A percentile compares a stretch with the other conserved stretches of the same genome.
Conservation (phyloP, 352 stramenopile species). For the Lagenidium giganteum region DNA sequence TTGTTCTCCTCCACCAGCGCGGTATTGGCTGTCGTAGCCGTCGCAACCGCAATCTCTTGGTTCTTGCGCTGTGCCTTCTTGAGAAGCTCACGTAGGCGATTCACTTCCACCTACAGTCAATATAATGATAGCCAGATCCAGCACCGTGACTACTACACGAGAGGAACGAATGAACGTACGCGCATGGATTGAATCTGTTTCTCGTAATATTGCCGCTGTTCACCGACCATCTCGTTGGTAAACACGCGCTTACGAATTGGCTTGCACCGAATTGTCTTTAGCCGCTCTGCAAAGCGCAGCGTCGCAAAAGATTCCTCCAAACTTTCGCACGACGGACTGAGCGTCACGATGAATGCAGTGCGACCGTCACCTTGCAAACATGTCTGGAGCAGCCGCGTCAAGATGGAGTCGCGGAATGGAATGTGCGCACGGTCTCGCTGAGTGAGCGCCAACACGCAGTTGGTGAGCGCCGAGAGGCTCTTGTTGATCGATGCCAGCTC, state of each 20-base stretch:
- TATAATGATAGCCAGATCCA: background rate
- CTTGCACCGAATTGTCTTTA: constrained; percentile 48
- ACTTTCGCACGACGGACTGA: constrained; percentile 45
- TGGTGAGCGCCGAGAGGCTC: constrained; percentile 66
- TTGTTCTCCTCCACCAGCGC: constrained; percentile 63
- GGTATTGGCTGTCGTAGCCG: constrained; percentile 22
- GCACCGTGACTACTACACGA: background rate
- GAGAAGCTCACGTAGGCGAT: constrained; percentile 38
- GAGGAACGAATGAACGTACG: constrained; percentile 17
- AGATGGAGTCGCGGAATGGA: constrained; percentile 61
- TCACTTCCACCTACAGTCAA: constrained; percentile 40
- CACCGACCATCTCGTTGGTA: constrained; percentile 39
- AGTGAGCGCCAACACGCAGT: constrained; percentile 66
- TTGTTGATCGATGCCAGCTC: constrained; percentile 72
- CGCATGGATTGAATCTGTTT: constrained; percentile 67
- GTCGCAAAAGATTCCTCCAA: constrained; percentile 70
- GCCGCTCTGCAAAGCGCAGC: constrained; percentile 59
- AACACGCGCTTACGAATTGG: constrained; percentile 49
- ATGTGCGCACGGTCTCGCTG: constrained; percentile 48
- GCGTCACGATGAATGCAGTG: constrained; percentile 63
- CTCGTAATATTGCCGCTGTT: constrained; percentile 62
- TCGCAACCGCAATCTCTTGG: constrained; percentile 16
- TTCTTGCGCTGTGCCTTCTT: constrained; percentile 37
- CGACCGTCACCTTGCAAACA: constrained; percentile 45
- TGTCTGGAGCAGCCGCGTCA: constrained; percentile 65